phyloP scores from a whole-genome alignment of 1,139 yeast species.

The Meyerozyma smithsonii region DNA sequence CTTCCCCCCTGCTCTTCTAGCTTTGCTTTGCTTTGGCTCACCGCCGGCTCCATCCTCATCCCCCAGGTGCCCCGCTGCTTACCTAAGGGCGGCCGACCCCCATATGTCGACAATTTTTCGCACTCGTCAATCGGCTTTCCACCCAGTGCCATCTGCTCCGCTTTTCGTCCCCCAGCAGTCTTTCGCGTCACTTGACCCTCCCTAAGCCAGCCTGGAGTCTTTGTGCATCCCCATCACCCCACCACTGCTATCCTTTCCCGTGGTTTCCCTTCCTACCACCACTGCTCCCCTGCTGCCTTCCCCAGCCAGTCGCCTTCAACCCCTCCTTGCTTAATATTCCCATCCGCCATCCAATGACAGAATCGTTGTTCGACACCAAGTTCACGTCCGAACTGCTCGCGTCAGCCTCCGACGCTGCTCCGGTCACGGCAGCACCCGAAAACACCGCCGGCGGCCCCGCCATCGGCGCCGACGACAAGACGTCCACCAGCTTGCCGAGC shows the following conservation, averaged over 20 bases:
- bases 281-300: neutral
- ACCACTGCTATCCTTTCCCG: neutral
- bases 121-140: neutral
- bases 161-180: neutral
- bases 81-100: neutral
- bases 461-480: conserved; percentile 3
- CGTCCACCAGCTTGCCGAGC: conserved; percentile 25
- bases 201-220: neutral
- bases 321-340: neutral
- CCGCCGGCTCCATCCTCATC: no score
- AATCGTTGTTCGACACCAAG: conserved; percentile 39
- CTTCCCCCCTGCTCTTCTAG: no score
- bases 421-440: neutral
- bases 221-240: neutral
- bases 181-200: neutral
- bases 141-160: neutral
- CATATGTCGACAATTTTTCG: conserved; percentile 1
- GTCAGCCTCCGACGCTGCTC: conserved; percentile 4
- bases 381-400: conserved; percentile 22
- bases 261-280: neutral
- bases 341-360: conserved; percentile 25
- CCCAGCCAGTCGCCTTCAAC: neutral
- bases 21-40: no score
- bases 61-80: no score
- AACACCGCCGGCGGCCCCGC: conserved; percentile 3